These are phyloP conservation scores for Colletotrichum magnum DNA, from an alignment of 2,329 filamentous ascomycete genomes.

Conservation along the genomic window DNA sequence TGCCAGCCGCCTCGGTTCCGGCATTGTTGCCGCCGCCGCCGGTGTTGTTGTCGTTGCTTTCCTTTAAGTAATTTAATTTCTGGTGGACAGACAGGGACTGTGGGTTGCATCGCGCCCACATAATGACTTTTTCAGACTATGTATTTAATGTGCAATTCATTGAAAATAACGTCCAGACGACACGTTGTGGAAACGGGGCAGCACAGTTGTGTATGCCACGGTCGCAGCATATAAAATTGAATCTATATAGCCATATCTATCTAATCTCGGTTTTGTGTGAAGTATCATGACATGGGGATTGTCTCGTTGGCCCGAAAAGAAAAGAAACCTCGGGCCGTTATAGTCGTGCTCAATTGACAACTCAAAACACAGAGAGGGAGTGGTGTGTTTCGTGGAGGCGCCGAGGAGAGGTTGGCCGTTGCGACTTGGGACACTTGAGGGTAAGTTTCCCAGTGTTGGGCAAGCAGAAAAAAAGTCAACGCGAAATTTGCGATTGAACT, in stretches of 20 bases:
- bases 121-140: not conserved
- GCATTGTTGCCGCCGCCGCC: slow-evolving; percentile 31
- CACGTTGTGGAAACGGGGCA: not conserved
- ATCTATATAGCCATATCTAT: not conserved
- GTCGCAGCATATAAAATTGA: slow-evolving; percentile 4
- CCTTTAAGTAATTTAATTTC: slow-evolving; percentile 5
- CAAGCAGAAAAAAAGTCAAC: no score
- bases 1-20: slow-evolving; percentile 24
- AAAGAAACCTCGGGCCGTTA: no score
- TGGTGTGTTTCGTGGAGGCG: no score
- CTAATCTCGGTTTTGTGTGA: no score
- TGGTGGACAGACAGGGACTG: slow-evolving; percentile 7
- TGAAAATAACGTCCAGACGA: slow-evolving; percentile 19
- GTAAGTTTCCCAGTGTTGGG: no score
- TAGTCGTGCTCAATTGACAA: no score
- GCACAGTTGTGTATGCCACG: not conserved
- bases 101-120: not conserved
- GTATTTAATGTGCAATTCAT: slow-evolving; percentile 23
- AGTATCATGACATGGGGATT: no score
- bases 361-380: no score
- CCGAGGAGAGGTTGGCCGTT: no score
- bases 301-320: no score
- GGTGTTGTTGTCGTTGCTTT: slow-evolving; percentile 35
- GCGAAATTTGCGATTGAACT: no score
- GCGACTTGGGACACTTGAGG: no score